A percentile compares a stretch with the other conserved stretches of the same genome.
These are phyloP conservation scores for Penicillium corylophilum DNA, from an alignment of 2,329 filamentous ascomycete genomes.

Conservation along the genomic window DNA sequence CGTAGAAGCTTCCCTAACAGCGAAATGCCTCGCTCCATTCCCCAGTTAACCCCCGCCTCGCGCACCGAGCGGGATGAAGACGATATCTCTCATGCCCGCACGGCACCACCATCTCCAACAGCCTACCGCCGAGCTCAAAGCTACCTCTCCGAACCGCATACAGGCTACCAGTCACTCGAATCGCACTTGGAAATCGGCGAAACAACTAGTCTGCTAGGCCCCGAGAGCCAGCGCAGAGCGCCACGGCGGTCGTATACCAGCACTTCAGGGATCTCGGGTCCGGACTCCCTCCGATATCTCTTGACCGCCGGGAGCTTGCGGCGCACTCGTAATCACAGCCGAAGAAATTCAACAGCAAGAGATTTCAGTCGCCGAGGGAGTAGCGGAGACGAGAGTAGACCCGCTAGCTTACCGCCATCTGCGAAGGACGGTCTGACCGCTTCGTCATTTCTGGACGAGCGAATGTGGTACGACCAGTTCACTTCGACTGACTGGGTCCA, in stretches of 20 bases:
- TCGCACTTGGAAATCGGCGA: slow-evolving; percentile 32
- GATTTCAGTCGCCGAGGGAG: slow-evolving; percentile 54
- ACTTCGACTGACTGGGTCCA: slow-evolving; percentile 98
- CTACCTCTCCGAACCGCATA: slow-evolving; percentile 33
- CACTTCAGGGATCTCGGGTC: slow-evolving; percentile 31
- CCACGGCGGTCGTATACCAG: slow-evolving; percentile 40
- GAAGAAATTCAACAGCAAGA: slow-evolving; percentile 51
- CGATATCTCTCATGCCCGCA: slow-evolving; percentile 21
- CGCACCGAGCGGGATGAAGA: slow-evolving; percentile 14
- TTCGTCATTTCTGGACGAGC: slow-evolving; percentile 72
- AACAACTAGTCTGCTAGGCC: slow-evolving; percentile 36
- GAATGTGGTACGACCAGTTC: slow-evolving; percentile 98
- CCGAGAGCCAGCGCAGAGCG: slow-evolving; percentile 17
- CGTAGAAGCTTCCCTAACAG: slow-evolving; percentile 5
- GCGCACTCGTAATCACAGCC: slow-evolving; percentile 48
- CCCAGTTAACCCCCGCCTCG: slow-evolving; percentile 21
- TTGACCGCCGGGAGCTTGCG: slow-evolving; percentile 38
- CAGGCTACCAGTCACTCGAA: slow-evolving; percentile 33
- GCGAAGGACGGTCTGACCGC: slow-evolving; percentile 54
- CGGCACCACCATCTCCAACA: slow-evolving; percentile 39
- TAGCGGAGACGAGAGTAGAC: slow-evolving; percentile 51
- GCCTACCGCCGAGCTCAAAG: slow-evolving; percentile 32
- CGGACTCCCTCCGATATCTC: slow-evolving; percentile 37
- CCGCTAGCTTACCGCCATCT: slow-evolving; percentile 37
- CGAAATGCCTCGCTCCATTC: slow-evolving; percentile 34